Percentiles rank a stretch among this genome's conserved stretches.
Evolutionary conservation across 306 rosid species (phyloP).

Genomic region (Begonia peltatifolia): DNA sequence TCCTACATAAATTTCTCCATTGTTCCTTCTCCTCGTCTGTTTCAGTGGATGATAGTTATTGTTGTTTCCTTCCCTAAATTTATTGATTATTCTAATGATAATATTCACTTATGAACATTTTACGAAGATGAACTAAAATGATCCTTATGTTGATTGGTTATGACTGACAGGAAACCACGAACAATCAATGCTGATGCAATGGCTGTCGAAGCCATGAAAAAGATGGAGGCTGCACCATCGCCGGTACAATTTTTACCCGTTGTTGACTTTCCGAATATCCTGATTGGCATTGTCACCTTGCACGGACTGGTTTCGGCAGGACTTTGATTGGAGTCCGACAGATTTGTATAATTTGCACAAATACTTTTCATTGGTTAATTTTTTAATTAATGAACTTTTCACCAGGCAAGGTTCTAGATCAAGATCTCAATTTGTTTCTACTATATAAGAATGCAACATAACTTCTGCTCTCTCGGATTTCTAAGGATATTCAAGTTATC

Average conservation of each 20-base stretch:
- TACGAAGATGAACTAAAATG: no score
- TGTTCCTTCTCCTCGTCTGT: no score
- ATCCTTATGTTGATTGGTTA: no score
- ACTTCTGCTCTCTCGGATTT: no score
- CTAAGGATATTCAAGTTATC: no score
- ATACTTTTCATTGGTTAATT: background rate
- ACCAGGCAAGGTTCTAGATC: no score
- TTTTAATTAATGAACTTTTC: background rate
- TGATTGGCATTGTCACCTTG: slow-evolving; percentile 93
- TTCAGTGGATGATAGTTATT: no score
- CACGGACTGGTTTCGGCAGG: slow-evolving; percentile 96
- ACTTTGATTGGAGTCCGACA: slow-evolving; percentile 20
- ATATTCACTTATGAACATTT: no score
- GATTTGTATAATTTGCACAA: background rate
- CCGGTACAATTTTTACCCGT: slow-evolving; percentile 96
- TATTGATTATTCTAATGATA: no score
- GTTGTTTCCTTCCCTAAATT: no score
- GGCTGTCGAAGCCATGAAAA: slow-evolving; percentile 97
- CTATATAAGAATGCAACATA: background rate
- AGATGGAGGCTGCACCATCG: slow-evolving; percentile 97
- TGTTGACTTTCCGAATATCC: slow-evolving; percentile 28
- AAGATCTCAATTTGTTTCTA: background rate
- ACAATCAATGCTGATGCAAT: slow-evolving; percentile 59
- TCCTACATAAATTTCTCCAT: no score
- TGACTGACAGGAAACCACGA: slow-evolving; percentile 53